A percentile compares a stretch with the other conserved stretches of the same genome.
Conservation (phyloP, 306 rosid genomes). For the Oxytropis ochrocephala region DNA sequence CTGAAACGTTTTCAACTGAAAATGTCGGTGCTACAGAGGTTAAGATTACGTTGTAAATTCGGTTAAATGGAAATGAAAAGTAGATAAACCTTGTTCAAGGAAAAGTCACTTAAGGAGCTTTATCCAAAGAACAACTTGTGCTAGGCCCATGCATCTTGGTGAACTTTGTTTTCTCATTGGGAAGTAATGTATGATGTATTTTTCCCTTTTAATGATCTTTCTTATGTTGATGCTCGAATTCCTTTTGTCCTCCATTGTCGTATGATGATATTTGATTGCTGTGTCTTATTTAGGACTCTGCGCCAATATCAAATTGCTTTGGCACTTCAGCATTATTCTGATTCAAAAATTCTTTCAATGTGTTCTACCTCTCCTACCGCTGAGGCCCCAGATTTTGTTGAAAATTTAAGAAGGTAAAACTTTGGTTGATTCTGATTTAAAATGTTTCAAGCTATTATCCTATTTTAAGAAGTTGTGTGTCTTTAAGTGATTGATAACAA, state of each 20-base stretch:
- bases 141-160: conserved; percentile 10
- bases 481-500: background rate
- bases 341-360: conserved; percentile 54
- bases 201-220: background rate
- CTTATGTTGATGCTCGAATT: background rate
- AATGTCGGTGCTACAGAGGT: background rate
- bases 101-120: background rate
- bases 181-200: background rate
- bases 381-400: conserved; percentile 75
- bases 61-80: background rate
- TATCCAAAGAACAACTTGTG: background rate
- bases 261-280: conserved; percentile 13
- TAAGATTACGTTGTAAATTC: background rate
- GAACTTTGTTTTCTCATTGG: background rate
- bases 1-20: too few relatives aligned
- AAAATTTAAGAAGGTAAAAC: conserved; percentile 52
- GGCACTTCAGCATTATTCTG: conserved; percentile 38
- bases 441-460: background rate
- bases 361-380: conserved; percentile 89
- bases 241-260: background rate
- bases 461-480: background rate
- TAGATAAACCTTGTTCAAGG: background rate
- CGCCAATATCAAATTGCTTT: conserved; percentile 30
- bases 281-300: conserved; percentile 41
- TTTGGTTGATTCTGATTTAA: conserved; percentile 4